Percentiles rank a stretch among this genome's conserved stretches.
Conservation (phyloP, 2,329 filamentous ascomycete species). For the Neopestalotiopsis clavispora region DNA sequence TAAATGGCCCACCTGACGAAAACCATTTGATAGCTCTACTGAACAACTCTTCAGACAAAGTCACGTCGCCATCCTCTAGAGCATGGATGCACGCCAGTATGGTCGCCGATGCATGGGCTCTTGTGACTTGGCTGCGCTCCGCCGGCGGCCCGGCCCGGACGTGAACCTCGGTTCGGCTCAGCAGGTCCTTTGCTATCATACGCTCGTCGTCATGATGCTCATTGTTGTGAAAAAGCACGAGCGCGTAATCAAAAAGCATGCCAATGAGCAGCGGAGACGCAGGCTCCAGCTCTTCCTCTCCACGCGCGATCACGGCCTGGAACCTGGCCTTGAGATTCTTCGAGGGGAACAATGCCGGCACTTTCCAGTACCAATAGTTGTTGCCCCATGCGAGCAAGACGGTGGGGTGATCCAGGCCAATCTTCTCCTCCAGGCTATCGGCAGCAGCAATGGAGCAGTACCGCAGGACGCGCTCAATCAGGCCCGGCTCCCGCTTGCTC, state of each 20-base stretch:
- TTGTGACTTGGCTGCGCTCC: not conserved
- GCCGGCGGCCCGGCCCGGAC: not conserved
- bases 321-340: not conserved
- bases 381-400: not conserved
- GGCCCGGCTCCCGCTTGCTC: not conserved
- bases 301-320: not conserved
- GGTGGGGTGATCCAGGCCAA: not conserved
- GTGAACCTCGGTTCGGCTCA: not conserved
- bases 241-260: not conserved
- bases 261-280: not conserved
- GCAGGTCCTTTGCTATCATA: not conserved
- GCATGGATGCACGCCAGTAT: not conserved
- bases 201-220: not conserved
- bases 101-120: not conserved
- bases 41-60: not conserved
- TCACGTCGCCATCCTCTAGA: not conserved
- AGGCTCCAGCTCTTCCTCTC: not conserved
- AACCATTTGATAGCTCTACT: not conserved
- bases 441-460: not conserved
- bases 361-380: not conserved
- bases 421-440: not conserved
- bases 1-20: not conserved
- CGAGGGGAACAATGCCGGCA: not conserved
- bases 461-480: not conserved
- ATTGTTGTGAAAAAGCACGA: not conserved